Conservation (phyloP, 805 yeast species). For the Pichia phayaonensis region DNA sequence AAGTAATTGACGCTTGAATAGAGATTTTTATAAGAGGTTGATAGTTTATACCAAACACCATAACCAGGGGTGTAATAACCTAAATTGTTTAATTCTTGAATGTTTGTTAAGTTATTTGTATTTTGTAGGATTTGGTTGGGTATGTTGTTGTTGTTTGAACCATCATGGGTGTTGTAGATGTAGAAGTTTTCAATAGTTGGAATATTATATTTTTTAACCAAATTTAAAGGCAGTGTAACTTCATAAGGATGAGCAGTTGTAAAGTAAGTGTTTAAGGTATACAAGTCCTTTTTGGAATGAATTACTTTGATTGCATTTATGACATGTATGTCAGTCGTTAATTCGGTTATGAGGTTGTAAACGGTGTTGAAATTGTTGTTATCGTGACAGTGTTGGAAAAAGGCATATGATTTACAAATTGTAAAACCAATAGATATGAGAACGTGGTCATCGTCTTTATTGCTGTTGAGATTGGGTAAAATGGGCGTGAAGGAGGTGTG, state of each 20-base stretch:
- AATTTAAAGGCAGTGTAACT: background rate
- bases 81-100: background rate
- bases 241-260: conserved; percentile 5
- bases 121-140: background rate
- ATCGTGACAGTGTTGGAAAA: conserved; percentile 1
- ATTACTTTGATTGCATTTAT: background rate
- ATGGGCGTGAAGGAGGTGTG: background rate
- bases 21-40: background rate
- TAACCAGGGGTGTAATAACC: conserved; percentile 17
- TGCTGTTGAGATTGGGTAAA: background rate
- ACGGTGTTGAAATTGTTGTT: background rate
- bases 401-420: conserved; percentile 2
- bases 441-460: background rate
- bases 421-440: background rate
- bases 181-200: background rate
- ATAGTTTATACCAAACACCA: conserved; percentile 51
- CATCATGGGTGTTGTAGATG: conserved; percentile 1
- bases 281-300: background rate
- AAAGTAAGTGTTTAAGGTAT: background rate
- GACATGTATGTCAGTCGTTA: background rate
- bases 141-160: background rate
- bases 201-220: background rate
- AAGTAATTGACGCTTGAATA: conserved; percentile 46
- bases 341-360: background rate
- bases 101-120: background rate